Base-by-base conservation (phyloP, 2,329 filamentous ascomycete genomes). In the Tricladium varicosporioides region DNA sequence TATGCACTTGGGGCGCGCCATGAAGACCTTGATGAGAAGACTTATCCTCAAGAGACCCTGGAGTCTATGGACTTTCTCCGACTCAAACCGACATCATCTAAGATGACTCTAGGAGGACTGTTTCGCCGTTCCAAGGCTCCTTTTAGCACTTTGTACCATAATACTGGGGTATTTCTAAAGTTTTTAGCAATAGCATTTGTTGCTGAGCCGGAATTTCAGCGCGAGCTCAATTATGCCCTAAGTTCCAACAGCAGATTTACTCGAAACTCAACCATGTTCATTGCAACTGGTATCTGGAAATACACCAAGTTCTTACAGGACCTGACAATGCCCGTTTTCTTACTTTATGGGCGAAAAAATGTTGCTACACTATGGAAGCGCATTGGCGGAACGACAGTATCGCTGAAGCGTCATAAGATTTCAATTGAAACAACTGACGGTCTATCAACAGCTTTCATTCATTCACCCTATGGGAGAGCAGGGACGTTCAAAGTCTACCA, bases 191-290 rank as follows among this genome's bases (percentile, higher is more conserved):
- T 80, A 45, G 76, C 79, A 10, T 69, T 78, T 16, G 73, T 81
- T 60, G 79, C 79, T 1, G 79, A 81, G 61, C 74, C 77, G 0
- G 79, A 81, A 60, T 79, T 78, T 53, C 79, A 81, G 60, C 71
- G 79, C 56, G 79, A 81, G 54, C 70, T 81, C 47, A 73, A 78
- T 49, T 75, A 76, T 63, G 73, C 76, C 22, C 70, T 79, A 33
- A 67, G 69, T 33, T 57, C 62, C 5, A 73, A 72, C 8, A 49
- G 27, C 69, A 73, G 44, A 46, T 13, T 60, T 59, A 2, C 48
- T 73, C 14, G 46, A 78, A 5, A 71, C 72, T 2, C 69, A 70
- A 27, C 72, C 74, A 7, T 64, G 67, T 3, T 72, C 70, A 0
- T 74, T 76, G 49, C n/a, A 74, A 7, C 64, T 78, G n/a, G 72